A percentile compares a stretch with the other conserved stretches of the same genome.
These are phyloP conservation scores for Artemisia tridentata DNA, from an alignment of 129 eudicot species.

Conservation along the genomic window DNA sequence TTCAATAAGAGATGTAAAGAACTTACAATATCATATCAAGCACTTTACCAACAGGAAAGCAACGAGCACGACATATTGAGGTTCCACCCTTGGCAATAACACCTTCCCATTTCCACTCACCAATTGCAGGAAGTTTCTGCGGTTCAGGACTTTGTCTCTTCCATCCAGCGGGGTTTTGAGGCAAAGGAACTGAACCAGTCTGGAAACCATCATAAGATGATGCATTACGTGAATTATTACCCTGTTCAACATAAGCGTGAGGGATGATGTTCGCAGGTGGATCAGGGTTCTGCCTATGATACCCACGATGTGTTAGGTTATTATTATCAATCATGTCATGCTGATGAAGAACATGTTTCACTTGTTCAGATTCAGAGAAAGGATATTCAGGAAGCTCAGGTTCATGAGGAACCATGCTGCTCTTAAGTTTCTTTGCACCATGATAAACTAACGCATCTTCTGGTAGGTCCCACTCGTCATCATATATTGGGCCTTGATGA, in stretches of 20 bases:
- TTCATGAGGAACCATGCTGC: slow-evolving; percentile 40
- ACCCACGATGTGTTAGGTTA: slow-evolving; percentile 36
- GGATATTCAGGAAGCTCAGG: slow-evolving; percentile 89
- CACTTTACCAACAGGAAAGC: slow-evolving; percentile 91
- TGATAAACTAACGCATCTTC: slow-evolving; percentile 60
- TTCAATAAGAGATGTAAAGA: slow-evolving; percentile 13
- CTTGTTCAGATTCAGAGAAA: slow-evolving; percentile 55
- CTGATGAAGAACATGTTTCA: slow-evolving; percentile 41
- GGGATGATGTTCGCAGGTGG: slow-evolving; percentile 34
- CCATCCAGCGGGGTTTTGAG: slow-evolving; percentile 47
- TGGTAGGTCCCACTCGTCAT: slow-evolving; percentile 85
- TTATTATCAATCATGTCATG: slow-evolving; percentile 37
- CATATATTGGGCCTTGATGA: slow-evolving; percentile 46
- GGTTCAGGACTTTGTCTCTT: slow-evolving; percentile 57
- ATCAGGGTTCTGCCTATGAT: slow-evolving; percentile 49
- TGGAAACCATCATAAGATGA: slow-evolving; percentile 47
- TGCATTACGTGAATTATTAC: slow-evolving; percentile 35
- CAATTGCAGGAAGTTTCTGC: slow-evolving; percentile 38
- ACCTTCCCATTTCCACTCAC: slow-evolving; percentile 97
- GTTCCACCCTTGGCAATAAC: slow-evolving; percentile 89
- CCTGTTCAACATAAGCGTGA: slow-evolving; percentile 35
- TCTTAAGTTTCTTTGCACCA: slow-evolving; percentile 70
- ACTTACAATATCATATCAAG: slow-evolving; percentile 83
- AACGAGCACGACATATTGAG: slow-evolving; percentile 89
- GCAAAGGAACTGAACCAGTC: slow-evolving; percentile 34